These are phyloP conservation scores for Boletus edulis DNA, from an alignment of 768 basidiomycete genomes.

Conservation along the genomic window DNA sequence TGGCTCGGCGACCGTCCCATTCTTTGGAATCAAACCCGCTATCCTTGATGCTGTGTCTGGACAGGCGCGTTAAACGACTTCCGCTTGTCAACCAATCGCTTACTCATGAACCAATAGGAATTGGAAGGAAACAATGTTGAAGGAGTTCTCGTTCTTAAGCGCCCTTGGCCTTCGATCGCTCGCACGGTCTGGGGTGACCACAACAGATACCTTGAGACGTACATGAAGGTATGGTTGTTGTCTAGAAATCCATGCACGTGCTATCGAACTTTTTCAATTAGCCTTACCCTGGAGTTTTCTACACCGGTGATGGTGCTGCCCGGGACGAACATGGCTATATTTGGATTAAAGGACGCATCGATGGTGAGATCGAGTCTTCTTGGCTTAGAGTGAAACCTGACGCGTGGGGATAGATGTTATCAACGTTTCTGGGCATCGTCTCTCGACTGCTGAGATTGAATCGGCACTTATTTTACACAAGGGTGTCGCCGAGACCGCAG, in stretches of 20 bases:
- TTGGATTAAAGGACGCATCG: slow-evolving; percentile 98
- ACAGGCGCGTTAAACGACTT: slow-evolving; percentile 37
- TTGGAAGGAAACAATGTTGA: slow-evolving; percentile 82
- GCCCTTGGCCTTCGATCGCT: slow-evolving; percentile 95
- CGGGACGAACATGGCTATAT: slow-evolving; percentile 95
- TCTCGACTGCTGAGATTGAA: slow-evolving; percentile 98
- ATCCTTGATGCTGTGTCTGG: slow-evolving; percentile 87
- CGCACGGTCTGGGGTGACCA: slow-evolving; percentile 92
- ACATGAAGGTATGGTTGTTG: slow-evolving; percentile 50
- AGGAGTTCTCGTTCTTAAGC: slow-evolving; percentile 83
- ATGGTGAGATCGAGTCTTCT: slow-evolving; percentile 52
- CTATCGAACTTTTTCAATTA: slow-evolving; percentile 28
- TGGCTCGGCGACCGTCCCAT: slow-evolving; percentile 94
- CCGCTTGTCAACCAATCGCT: not conserved
- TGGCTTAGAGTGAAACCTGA: not conserved
- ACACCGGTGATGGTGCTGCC: slow-evolving; percentile 96
- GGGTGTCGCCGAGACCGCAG: slow-evolving; percentile 95
- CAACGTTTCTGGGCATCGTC: slow-evolving; percentile 95
- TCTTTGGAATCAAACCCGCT: slow-evolving; percentile 91
- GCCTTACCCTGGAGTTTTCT: slow-evolving; percentile 90
- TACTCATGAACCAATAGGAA: slow-evolving; percentile 36
- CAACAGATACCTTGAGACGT: slow-evolving; percentile 76
- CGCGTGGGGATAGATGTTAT: slow-evolving; percentile 67
- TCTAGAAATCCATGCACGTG: slow-evolving; percentile 36
- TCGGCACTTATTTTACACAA: slow-evolving; percentile 92